phyloP scores from a whole-genome alignment of 192 early-diverging fungal genomes.

The Entophlyctis luteolus region DNA sequence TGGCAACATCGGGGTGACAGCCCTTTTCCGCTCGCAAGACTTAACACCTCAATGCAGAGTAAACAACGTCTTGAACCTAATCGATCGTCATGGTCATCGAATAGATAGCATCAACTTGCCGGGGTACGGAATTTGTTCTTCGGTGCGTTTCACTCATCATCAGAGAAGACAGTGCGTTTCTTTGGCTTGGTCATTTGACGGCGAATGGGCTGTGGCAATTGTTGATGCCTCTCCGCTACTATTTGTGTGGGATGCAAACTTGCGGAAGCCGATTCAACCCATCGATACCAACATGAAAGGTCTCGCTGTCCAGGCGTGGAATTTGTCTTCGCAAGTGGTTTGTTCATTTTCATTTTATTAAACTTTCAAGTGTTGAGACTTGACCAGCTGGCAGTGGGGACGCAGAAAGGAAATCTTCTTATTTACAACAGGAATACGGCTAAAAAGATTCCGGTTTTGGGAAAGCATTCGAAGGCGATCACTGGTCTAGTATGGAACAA shows the following conservation, averaged over 20 bases:
- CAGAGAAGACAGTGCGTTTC: conserved; percentile 27
- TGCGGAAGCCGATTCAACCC: neutral
- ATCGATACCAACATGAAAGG: conserved; percentile 43
- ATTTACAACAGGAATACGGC: conserved; percentile 34
- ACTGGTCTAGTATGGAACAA: conserved; percentile 35
- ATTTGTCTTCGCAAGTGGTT: conserved; percentile 37
- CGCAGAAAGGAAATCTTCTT: conserved; percentile 50
- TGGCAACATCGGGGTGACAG: conserved; percentile 36
- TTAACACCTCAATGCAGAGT: neutral
- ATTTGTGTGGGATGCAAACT: conserved; percentile 39
- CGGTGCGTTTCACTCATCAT: neutral
- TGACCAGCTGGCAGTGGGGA: conserved; percentile 40
- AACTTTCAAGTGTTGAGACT: neutral
- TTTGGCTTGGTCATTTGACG: conserved; percentile 42
- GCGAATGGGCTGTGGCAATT: conserved; percentile 35
- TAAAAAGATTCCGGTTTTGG: conserved; percentile 48
- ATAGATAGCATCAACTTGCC: conserved; percentile 32
- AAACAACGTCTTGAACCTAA: conserved; percentile 26
- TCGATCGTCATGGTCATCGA: conserved; percentile 31
- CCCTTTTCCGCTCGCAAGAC: neutral
- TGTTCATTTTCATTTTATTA: conserved; percentile 3
- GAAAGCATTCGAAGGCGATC: conserved; percentile 54
- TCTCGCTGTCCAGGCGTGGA: conserved; percentile 39
- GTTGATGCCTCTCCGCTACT: conserved; percentile 23
- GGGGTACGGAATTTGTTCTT: conserved; percentile 12